Percentiles rank a stretch among this genome's conserved stretches.
These are phyloP conservation scores for Aureobasidium pullulans DNA, from an alignment of 2,329 filamentous ascomycete species.

Conservation along the genomic window DNA sequence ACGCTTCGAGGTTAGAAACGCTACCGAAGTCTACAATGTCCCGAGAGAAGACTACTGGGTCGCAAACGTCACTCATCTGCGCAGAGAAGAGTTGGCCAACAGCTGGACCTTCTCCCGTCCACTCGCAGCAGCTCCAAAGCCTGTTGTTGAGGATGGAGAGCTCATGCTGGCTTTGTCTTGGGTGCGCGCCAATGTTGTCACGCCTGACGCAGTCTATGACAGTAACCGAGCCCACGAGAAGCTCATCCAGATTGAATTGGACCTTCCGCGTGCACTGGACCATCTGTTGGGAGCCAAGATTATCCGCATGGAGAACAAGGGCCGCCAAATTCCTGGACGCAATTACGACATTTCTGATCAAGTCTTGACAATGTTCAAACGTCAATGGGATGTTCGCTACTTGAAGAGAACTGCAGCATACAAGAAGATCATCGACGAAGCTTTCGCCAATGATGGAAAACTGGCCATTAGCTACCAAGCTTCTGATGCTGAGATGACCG, in stretches of 20 bases:
- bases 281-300: constrained; percentile 46
- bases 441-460: constrained; percentile 37
- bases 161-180: constrained; percentile 33
- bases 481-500: constrained; percentile 59
- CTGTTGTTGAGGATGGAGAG: constrained; percentile 16
- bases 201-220: constrained; percentile 34
- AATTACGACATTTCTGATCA: constrained; percentile 57
- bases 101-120: constrained; percentile 15
- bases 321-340: constrained; percentile 50
- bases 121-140: constrained; percentile 15
- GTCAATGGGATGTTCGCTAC: constrained; percentile 46
- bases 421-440: constrained; percentile 53
- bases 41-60: constrained; percentile 52
- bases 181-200: constrained; percentile 39
- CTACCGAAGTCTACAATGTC: constrained; percentile 31
- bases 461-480: constrained; percentile 49
- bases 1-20: constrained; percentile 36
- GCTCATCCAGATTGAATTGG: constrained; percentile 23
- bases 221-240: constrained; percentile 33
- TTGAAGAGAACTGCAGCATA: constrained; percentile 52
- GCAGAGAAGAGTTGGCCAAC: constrained; percentile 30
- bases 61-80: constrained; percentile 33
- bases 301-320: constrained; percentile 55
- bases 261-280: constrained; percentile 45
- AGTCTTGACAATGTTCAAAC: constrained; percentile 51